Base-by-base conservation (phyloP, 2,329 filamentous ascomycete species). In the Colletotrichum salicis region DNA sequence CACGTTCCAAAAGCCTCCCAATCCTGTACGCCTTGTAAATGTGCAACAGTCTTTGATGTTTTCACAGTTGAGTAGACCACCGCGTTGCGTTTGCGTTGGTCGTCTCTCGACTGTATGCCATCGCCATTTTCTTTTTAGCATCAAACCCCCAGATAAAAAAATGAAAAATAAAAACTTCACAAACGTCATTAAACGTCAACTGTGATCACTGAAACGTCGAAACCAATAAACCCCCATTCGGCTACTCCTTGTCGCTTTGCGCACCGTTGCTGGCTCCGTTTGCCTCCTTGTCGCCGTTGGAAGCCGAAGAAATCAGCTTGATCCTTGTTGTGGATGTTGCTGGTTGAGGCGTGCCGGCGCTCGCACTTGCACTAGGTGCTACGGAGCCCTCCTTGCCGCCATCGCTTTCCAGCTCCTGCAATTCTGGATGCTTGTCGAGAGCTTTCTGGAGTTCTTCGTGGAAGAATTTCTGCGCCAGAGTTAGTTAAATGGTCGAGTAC, bases 341-440 rank as follows among this genome's bases (percentile, higher is more conserved):
- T 45, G 90, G 88, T 77, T 92, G 86, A 29, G 93, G 93, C 31
- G 93, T 95, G 62, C 88, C 87, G 22, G 86, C 86, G 71, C 84
- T 88, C 6, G 89, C 87, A 13, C 87, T 88, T 8, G 48, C 67
- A 27, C 66, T 70, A n/a, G 88, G 87, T 35, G 88, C 84, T 45
- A 77, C 80, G 19, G 84, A 84, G 63, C 78, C 81, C 55, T 82
- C 82, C 72, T 84, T 84, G 33, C 65, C 75, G 6, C 48, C 62
- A 13, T 83, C 82, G 8, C 86, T 84, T 74, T 91, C 89, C 2
- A 89, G 83, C 51, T 89, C 87, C 66, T 81, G 83, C 55, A 91
- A 84, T 76, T 90, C 89, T 2, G 87, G 83, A 74, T 89, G 85
- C 22, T 87, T 84, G 57, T 82, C 82, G 61, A 91, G 75, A 76